Evolutionary conservation across 257 asterid species (phyloP).

Genomic region (Rehmannia glutinosa): DNA sequence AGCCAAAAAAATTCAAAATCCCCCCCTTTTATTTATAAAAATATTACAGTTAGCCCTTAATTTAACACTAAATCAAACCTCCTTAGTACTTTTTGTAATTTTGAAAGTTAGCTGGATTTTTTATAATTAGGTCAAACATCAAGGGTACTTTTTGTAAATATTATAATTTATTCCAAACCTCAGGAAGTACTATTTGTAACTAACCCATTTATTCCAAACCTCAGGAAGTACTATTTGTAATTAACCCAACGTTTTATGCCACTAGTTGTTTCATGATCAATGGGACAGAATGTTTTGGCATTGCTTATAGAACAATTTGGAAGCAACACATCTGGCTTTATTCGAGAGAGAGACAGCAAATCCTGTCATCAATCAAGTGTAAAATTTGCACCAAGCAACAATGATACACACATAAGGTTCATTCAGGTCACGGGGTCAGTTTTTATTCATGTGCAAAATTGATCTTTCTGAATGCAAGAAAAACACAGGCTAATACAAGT

Average conservation of each 20-base stretch:
- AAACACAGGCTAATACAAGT: not conserved
- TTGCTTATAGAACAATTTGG: not conserved
- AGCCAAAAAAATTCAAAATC: no score
- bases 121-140: no score
- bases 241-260: constrained; percentile 10
- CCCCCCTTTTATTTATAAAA: no score
- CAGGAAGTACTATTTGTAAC: no score
- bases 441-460: not conserved
- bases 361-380: constrained; percentile 10
- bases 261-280: constrained; percentile 18
- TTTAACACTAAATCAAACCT: no score
- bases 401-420: not conserved
- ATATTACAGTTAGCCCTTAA: no score
- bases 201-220: no score
- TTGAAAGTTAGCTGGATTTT: no score
- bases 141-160: no score
- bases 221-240: no score
- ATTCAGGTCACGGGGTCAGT: constrained; percentile 21
- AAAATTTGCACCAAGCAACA: constrained; percentile 12
- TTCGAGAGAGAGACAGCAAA: constrained; percentile 18
- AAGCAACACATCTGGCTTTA: constrained; percentile 10
- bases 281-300: constrained; percentile 18
- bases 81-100: no score
- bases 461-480: not conserved
- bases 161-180: no score